Evolutionary conservation across 2,329 filamentous ascomycete species (phyloP), one percentile per base, ranked within the genome.

Genomic region (Paraphoma chrysanthemicola): DNA sequence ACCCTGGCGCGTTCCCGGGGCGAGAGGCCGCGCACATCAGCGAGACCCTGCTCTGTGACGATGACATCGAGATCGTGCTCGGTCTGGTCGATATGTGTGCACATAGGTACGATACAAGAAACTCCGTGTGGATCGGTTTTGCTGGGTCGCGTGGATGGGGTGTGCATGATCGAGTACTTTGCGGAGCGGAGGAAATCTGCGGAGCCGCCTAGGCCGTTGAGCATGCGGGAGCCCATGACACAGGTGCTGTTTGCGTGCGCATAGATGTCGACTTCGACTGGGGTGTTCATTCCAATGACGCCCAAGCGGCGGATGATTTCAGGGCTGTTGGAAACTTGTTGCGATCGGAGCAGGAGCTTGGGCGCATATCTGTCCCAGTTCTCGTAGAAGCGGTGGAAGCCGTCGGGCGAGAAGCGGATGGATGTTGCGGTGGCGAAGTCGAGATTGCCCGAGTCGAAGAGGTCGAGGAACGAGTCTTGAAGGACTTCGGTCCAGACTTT

Each of bases 121-220:
- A 96, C 86, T 64, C 92, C 92, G 54, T 88, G 87, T 1, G 91
- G 91, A 75, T 96, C 92, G 12, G 85, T 89, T 84, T 95, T 96
- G 70, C 85, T 87, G 10, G 92, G 92, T 18, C 92, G 86, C 1
- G 90, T 89, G 17, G 87, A 91, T 1, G 92, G 93, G 1, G 92
- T 96, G 83, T 96, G 93, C 92, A 96, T 96, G 82, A 96, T 96
- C 69, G 86, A 89, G 84, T 96, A 93, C 79, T 94, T 94, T 58
- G 89, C 79, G 67, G 80, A 87, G 55, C 91, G 87, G 55, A 95
- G 81, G 84, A 95, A 95, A 73, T 95, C 91, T 50, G 91, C 91
- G 1, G 87, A 90, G 4, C 91, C 91, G 48, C 91, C 91, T 6
- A 95, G 86, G 10, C 91, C 91, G 81, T 94, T 94, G 58, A 95